These are phyloP conservation scores for Aspergillus cejpii DNA, from an alignment of 2,329 filamentous ascomycete genomes.

Conservation along the genomic window DNA sequence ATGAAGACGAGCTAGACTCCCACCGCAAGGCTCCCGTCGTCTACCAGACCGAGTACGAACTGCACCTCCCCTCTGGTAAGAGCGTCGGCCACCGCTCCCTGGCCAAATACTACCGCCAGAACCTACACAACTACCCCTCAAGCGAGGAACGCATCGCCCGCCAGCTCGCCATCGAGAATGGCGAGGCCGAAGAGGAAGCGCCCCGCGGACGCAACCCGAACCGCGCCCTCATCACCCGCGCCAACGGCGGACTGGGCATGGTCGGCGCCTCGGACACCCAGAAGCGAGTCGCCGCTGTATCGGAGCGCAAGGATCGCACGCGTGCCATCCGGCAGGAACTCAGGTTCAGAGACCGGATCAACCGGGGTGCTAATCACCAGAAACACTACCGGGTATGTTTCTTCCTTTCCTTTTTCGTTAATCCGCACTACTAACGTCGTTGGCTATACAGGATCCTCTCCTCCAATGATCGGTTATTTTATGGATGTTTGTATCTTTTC, in stretches of 20 bases:
- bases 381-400: slow-evolving; percentile 60
- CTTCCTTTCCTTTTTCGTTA: background rate
- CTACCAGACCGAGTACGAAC: slow-evolving; percentile 87
- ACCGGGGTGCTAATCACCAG: slow-evolving; percentile 70
- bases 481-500: background rate
- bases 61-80: slow-evolving; percentile 84
- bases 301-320: slow-evolving; percentile 64
- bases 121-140: slow-evolving; percentile 76
- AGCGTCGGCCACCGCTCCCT: slow-evolving; percentile 85
- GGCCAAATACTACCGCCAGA: slow-evolving; percentile 85
- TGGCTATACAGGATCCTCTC: slow-evolving; percentile 44
- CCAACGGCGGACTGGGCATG: slow-evolving; percentile 70
- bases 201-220: slow-evolving; percentile 36
- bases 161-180: slow-evolving; percentile 50
- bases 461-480: slow-evolving; percentile 40
- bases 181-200: slow-evolving; percentile 43
- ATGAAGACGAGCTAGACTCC: slow-evolving; percentile 67
- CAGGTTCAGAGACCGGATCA: slow-evolving; percentile 62
- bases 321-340: slow-evolving; percentile 56
- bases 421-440: background rate
- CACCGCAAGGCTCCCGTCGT: slow-evolving; percentile 66
- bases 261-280: slow-evolving; percentile 67
- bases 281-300: slow-evolving; percentile 59
- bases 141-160: slow-evolving; percentile 66
- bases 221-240: slow-evolving; percentile 57